Evolutionary conservation across 148 eudicot genomes (phyloP), one percentile per base, ranked within the genome.

Genomic region (Rhododendron vialii): DNA sequence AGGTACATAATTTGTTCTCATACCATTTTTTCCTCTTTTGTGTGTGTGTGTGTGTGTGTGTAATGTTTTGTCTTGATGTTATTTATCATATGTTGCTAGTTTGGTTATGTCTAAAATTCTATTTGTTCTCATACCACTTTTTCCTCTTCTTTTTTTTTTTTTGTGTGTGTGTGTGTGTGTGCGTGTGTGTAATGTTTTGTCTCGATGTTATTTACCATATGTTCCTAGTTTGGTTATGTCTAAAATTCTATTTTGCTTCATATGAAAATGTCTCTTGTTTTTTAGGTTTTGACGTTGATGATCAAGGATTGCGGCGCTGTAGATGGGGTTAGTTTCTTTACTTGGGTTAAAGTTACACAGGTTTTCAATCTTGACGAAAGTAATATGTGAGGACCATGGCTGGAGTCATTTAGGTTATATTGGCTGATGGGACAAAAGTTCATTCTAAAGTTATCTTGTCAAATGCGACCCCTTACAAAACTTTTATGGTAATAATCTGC

Each of bases 391-490:
- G 48, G 28, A 24, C 50, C 53, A 48, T 67, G 55, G 41, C 38
- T 79, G 84, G 45, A 87, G 55, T 78, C 65, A 80, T 79, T 45
- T 88, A 96, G 99, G 98, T 95, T 78, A 82, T 94, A 87, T 86
- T 97, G 91, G 95, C 98, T 80, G 98, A 97, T 89, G 98, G 98
- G 80, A 92, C 95, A 82, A 76, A 86, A 69, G 86, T 97, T 86
- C 91, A 86, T 74, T 94, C 98, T 84, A 93, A 98, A 78, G 92
- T 91, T 88, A 96, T 97, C 63, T 89, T 97, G 77, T 97, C 99
- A 83, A 97, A 97, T 90, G 98, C 99, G 17, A 97, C 98, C 36
- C 95, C 98, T 74, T 91, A 94, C 87, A 97, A 59, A 88, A 97
- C 99, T 82, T 97, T 95, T 89, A 89, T 93, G 98, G 99, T 97